Base-by-base conservation (phyloP, 2,329 filamentous ascomycete species). In the Corinectria fuckeliana region DNA sequence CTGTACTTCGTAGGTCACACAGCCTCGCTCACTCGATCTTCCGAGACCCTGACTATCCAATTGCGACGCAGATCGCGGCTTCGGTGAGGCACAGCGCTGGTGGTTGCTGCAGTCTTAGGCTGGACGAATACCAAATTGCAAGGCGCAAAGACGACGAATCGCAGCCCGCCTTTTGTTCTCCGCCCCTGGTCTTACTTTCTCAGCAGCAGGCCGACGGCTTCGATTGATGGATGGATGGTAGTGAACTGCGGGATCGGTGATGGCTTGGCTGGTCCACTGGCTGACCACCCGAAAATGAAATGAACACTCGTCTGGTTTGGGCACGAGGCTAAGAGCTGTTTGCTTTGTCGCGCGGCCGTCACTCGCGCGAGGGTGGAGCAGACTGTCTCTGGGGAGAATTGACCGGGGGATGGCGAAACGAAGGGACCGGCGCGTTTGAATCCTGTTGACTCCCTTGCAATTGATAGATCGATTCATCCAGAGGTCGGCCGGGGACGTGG, bases 401-500 rank as follows among this genome's bases (percentile, higher is more conserved):
- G 6, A n/a, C 45, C 7, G 21, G 21, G n/a, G 38, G 38, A 45
- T 44, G 50, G 38, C 23, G 50, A 30, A 55, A 50, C 28, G 26
- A 44, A 49, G 41, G 50, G 42, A 50, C 49, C 49, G 49, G 44
- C 50, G 56, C 44, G 56, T 58, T 34, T 52, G 18, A 28, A 48
- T 39, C 30, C 48, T 47, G 53, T 36, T 41, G n/a, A 28, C 20
- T 58, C 41, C 25, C 41, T 52, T 13, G 55, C 30, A 58, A 58
- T 51, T 38, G 41, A 47, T 28, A 50, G 38, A 49, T 53, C 30
- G 28, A 47, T 44, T 21, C n/a, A 47, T 44, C 36, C 34, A 38
- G 36, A 48, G 13, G 28, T 34, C 8, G 34, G 18, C 20, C 25
- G 36, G 42, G 16, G 50, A 36, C 14, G 21, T 30, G 50, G 18